Evolutionary conservation across 75 land plant genomes (phyloP), one percentile per base, ranked within the genome.

Genomic region (Cryptomeria japonica): DNA sequence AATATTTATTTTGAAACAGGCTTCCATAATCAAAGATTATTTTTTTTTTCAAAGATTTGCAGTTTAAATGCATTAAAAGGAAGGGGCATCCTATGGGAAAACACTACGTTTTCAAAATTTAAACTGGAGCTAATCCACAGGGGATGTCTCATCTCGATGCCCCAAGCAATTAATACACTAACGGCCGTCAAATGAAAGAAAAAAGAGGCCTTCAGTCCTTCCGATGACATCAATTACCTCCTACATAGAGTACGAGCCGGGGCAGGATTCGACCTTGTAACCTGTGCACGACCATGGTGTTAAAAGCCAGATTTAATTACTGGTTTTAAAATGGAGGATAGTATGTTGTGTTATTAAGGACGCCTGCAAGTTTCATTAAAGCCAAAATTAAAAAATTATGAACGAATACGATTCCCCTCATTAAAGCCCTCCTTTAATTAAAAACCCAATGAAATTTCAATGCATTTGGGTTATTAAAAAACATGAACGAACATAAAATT

Each of bases 221-320:
- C 37, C 13, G 77, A 75, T 75, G 38, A 34, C 77, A 75, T 31
- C 34, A 14, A 75, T 13, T 12, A 64, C 28, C 70, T 64, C 70
- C 31, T 6, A 0, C 70, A 34, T 32, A 34, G 77, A 75, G 77
- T 32, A 75, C 37, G 32, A 32, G 16, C 13, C 77, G n/a, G 15
- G 77, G 77, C 77, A 34, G 77, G 77, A 75, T 75, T 75, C 77
- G 77, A 75, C 77, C 34, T 75, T 75, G 77, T 75, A 75, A 75
- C 77, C 77, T 75, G 77, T 75, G 77, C 77, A 75, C 37, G 14
- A 32, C 37, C 5, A 7, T 25, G 70, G n/a, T 64, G 70, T 64
- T 64, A 64, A 64, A n/a, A 25, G 70, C 70, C 70, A 32, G 77
- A 75, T 75, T 75, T 75, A 75, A 32, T 64, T 64, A 25, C 70